Evolutionary conservation across 2,329 filamentous ascomycete species (phyloP).

Genomic region (Ophiostoma pallidulum): DNA sequence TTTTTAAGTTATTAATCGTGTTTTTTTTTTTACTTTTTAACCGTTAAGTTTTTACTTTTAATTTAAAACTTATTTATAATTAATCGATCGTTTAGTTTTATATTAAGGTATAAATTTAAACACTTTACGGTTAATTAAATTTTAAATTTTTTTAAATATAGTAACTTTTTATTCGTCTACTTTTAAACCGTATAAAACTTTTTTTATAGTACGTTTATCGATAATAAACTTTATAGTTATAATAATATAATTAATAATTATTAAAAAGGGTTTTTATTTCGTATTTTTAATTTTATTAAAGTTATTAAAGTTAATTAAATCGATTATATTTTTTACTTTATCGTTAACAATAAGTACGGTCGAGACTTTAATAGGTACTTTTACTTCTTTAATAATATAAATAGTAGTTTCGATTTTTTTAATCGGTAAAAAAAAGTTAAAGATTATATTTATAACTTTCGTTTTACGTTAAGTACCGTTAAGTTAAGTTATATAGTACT

Average conservation of each 20-base stretch:
- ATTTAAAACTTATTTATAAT: neutral
- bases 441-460: neutral
- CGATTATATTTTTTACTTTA: neutral
- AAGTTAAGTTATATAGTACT: neutral
- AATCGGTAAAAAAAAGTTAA: neutral
- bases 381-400: neutral
- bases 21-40: too few species aligned
- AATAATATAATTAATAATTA: neutral
- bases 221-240: neutral
- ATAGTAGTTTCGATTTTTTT: neutral
- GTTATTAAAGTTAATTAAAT: neutral
- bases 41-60: neutral
- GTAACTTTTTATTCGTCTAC: neutral
- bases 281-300: neutral
- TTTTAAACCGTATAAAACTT: neutral
- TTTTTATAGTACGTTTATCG: too few species aligned
- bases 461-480: neutral
- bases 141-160: neutral
- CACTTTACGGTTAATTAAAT: neutral
- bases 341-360: neutral
- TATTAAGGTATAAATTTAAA: neutral
- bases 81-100: neutral
- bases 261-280: neutral
- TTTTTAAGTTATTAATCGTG: neutral
- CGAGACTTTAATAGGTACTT: neutral